phyloP scores from a whole-genome alignment of 495 filamentous ascomycete species.

The Collariella sp. region DNA sequence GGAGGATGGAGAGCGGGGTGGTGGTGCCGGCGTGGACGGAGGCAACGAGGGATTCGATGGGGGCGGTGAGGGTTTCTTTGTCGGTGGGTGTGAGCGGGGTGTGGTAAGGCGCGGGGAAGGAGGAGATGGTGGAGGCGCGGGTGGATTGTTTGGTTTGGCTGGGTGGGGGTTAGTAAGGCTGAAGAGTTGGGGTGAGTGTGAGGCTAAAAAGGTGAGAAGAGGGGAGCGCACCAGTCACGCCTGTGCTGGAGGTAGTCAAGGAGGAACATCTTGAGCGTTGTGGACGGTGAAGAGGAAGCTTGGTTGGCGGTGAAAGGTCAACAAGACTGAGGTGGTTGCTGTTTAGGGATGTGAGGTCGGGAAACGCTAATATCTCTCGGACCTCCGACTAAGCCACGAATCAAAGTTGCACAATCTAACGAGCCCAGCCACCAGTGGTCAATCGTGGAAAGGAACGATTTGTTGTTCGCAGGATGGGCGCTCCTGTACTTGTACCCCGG shows the following conservation, averaged over 20 bases:
- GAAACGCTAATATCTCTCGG: neutral
- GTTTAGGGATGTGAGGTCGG: neutral
- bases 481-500: neutral
- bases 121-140: slow-evolving; percentile 57
- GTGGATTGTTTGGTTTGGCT: slow-evolving; percentile 76
- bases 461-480: neutral
- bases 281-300: neutral
- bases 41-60: slow-evolving; percentile 69
- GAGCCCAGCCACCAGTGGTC: neutral
- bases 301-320: neutral
- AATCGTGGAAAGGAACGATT: neutral
- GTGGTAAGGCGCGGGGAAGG: slow-evolving; percentile 61
- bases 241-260: slow-evolving; percentile 53
- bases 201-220: neutral
- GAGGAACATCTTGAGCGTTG: slow-evolving; percentile 38
- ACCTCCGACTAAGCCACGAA: neutral
- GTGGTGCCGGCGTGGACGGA: slow-evolving; percentile 63
- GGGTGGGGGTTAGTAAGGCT: slow-evolving; percentile 5
- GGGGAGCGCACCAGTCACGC: slow-evolving; percentile 45
- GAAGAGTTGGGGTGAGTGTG: neutral
- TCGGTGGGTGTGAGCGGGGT: slow-evolving; percentile 52
- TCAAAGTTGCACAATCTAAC: neutral
- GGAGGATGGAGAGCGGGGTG: slow-evolving; percentile 65
- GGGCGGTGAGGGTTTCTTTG: slow-evolving; percentile 55
- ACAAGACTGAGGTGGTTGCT: neutral